phyloP scores from a whole-genome alignment of 192 early-diverging fungal genomes.

The Polychytrium aggregatum region DNA sequence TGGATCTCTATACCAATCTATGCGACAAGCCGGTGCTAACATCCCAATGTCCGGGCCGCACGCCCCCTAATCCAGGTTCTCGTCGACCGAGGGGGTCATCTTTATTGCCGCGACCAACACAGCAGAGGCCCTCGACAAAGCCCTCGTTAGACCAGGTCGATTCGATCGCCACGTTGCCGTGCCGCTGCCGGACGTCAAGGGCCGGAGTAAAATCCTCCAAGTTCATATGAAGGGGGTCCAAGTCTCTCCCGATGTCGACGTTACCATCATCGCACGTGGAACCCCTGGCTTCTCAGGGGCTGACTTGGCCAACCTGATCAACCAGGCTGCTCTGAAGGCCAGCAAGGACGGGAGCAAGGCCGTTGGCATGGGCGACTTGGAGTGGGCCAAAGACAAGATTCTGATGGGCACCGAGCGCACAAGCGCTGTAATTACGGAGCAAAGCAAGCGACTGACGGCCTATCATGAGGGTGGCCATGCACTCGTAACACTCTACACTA shows the following conservation, averaged over 20 bases:
- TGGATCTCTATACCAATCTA: no score
- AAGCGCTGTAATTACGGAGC: constrained; percentile 80
- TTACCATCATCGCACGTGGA: constrained; percentile 79
- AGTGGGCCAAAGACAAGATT: constrained; percentile 97
- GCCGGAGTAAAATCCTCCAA: constrained; percentile 82
- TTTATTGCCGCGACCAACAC: constrained; percentile 99
- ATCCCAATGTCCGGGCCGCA: no score
- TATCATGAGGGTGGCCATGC: constrained; percentile 99
- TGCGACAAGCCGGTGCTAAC: no score
- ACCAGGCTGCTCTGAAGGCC: constrained; percentile 94
- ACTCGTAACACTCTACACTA: constrained; percentile 87
- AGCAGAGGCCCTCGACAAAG: constrained; percentile 93
- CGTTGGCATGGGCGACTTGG: constrained; percentile 75
- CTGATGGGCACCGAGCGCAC: constrained; percentile 96
- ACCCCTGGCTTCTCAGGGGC: constrained; percentile 99
- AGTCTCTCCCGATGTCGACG: constrained; percentile 62
- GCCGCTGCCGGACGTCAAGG: constrained; percentile 92
- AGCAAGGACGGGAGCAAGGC: constrained; percentile 61
- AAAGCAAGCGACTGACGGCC: constrained; percentile 80
- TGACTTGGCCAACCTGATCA: constrained; percentile 95
- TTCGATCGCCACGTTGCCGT: constrained; percentile 94
- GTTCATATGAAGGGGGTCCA: constrained; percentile 77
- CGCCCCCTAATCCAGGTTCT: no score
- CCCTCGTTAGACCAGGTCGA: constrained; percentile 89
- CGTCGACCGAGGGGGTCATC: constrained; percentile 90